phyloP scores from a whole-genome alignment of 2,329 filamentous ascomycete genomes.

The Trichophyton simii region DNA sequence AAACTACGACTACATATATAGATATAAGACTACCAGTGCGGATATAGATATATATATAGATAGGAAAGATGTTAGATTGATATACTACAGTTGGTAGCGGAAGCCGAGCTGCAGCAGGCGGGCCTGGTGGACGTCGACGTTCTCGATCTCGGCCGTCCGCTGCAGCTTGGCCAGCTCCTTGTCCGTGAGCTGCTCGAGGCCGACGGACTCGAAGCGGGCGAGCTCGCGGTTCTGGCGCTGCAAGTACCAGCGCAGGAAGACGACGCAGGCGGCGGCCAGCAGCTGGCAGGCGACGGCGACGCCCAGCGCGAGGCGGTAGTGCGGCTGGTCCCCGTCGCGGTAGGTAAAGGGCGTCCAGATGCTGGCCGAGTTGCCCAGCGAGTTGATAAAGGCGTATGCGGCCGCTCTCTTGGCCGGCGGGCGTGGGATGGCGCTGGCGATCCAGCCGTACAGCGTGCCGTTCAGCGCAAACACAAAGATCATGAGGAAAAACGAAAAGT shows the following conservation, averaged over 20 bases:
- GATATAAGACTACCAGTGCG: neutral
- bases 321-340: constrained; percentile 25
- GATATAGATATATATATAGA: neutral
- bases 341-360: constrained; percentile 44
- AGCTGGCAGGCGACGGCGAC: constrained; percentile 31
- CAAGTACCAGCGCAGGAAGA: constrained; percentile 30
- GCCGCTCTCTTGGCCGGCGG: constrained; percentile 45
- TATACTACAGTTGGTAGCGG: constrained; percentile 27
- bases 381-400: constrained; percentile 44
- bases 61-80: neutral
- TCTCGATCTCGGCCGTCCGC: constrained; percentile 41
- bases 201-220: constrained; percentile 39
- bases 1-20: neutral
- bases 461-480: constrained; percentile 45
- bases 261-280: constrained; percentile 24
- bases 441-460: constrained; percentile 40
- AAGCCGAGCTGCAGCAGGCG: constrained; percentile 43
- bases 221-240: constrained; percentile 39
- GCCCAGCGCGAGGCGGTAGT: constrained; percentile 32
- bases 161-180: constrained; percentile 37
- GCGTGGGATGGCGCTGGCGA: constrained; percentile 39
- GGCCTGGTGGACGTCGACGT: constrained; percentile 38
- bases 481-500: constrained; percentile 45
- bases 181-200: constrained; percentile 31
- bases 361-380: constrained; percentile 40